These are phyloP conservation scores for Diutina ranongensis DNA, from an alignment of 1,139 yeast genomes.

Conservation along the genomic window DNA sequence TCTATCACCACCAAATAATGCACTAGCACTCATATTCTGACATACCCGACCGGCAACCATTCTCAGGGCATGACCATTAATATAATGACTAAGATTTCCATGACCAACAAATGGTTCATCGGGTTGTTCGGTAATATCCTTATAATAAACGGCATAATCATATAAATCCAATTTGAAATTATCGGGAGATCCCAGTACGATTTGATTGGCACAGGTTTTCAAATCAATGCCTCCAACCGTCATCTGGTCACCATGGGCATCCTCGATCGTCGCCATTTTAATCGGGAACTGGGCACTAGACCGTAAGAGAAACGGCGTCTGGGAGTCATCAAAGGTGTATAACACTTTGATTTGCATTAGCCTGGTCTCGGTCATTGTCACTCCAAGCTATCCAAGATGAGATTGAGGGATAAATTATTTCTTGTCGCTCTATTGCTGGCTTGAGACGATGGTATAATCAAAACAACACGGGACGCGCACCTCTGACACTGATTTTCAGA, in stretches of 20 bases:
- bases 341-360: slow-evolving; percentile 45
- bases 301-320: slow-evolving; percentile 47
- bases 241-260: slow-evolving; percentile 22
- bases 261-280: slow-evolving; percentile 33
- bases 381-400: background rate
- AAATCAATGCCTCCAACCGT: slow-evolving; percentile 49
- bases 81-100: slow-evolving; percentile 44
- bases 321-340: slow-evolving; percentile 48
- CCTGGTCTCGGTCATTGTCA: slow-evolving; percentile 11
- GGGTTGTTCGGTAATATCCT: slow-evolving; percentile 58
- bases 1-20: slow-evolving; percentile 28
- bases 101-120: slow-evolving; percentile 72
- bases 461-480: background rate
- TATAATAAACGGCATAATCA: slow-evolving; percentile 63
- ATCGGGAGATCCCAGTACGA: slow-evolving; percentile 46
- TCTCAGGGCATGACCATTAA: slow-evolving; percentile 18
- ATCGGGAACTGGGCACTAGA: slow-evolving; percentile 34
- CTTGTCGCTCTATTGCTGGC: background rate
- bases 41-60: slow-evolving; percentile 63
- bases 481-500: background rate
- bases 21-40: slow-evolving; percentile 49
- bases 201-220: slow-evolving; percentile 38
- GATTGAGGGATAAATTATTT: background rate
- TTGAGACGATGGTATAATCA: background rate
- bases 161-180: slow-evolving; percentile 33